These are phyloP conservation scores for Priceomyces medius DNA, from an alignment of 805 yeast species.

Conservation along the genomic window DNA sequence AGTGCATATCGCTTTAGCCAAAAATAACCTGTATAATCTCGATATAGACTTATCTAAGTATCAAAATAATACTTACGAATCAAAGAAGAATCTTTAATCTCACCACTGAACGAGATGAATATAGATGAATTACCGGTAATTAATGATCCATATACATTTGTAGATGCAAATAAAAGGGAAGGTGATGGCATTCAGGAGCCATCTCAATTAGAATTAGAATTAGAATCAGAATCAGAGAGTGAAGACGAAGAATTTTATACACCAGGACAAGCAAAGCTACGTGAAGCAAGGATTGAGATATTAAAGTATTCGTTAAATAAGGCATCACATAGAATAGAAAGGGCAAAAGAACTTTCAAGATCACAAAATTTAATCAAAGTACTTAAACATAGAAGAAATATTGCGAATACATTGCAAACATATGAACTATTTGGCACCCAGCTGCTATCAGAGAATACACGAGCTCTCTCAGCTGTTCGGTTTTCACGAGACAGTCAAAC, in stretches of 20 bases:
- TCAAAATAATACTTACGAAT: no score
- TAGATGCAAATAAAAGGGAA: neutral
- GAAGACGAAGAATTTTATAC: conserved; percentile 79
- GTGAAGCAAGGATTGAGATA: conserved; percentile 50
- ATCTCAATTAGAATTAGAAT: conserved; percentile 5
- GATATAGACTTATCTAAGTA: no score
- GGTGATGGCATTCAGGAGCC: neutral
- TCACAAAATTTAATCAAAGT: conserved; percentile 38
- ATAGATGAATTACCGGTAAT: conserved; percentile 8
- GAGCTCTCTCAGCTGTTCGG: conserved; percentile 66
- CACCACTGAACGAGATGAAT: conserved; percentile 5
- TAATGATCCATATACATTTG: conserved; percentile 1
- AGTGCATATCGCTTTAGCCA: no score
- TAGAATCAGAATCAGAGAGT: conserved; percentile 22
- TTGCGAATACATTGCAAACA: conserved; percentile 30
- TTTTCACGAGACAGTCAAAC: conserved; percentile 33
- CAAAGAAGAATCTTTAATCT: no score
- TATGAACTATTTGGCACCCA: conserved; percentile 65
- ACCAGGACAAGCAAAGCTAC: conserved; percentile 62
- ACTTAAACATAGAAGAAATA: conserved; percentile 46
- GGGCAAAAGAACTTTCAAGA: conserved; percentile 27
- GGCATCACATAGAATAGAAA: conserved; percentile 43
- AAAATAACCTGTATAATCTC: no score
- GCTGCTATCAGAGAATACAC: conserved; percentile 50
- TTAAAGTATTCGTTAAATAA: conserved; percentile 50